Evolutionary conservation across 176 grass and related monocot species (phyloP).

Genomic region (Alloteropsis semialata): DNA sequence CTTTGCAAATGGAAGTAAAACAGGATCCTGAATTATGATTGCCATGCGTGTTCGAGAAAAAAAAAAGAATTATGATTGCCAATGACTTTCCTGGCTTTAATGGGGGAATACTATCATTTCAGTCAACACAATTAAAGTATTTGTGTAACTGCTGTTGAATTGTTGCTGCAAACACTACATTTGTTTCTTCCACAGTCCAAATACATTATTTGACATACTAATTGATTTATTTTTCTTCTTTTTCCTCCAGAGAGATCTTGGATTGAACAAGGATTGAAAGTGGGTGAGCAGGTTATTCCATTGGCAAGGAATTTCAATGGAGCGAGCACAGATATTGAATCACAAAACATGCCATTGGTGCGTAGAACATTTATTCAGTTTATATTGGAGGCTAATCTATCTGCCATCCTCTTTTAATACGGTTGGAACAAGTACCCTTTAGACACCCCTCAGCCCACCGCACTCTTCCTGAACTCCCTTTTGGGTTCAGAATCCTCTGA

Average conservation of each 20-base stretch:
- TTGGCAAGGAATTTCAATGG: conserved; percentile 96
- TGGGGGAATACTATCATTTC: conserved; percentile 9
- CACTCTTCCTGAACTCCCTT: not conserved
- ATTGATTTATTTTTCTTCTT: not conserved
- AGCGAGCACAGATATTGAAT: conserved; percentile 63
- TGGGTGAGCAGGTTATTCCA: conserved; percentile 93
- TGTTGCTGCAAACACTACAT: not conserved
- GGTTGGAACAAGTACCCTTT: not conserved
- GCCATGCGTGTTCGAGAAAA: no score
- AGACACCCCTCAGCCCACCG: no score
- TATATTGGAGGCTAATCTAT: not conserved
- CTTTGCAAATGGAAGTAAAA: not conserved
- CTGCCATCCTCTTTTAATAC: not conserved
- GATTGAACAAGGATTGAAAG: conserved; percentile 95
- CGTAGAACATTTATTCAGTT: not conserved
- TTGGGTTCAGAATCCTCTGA: not conserved
- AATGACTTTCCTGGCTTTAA: not conserved
- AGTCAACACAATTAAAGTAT: not conserved
- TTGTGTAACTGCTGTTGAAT: conserved; percentile 17
- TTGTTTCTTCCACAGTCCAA: not conserved
- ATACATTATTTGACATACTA: not conserved
- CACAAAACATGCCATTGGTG: conserved; percentile 52
- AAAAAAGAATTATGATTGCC: not conserved
- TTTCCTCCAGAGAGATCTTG: conserved; percentile 82
- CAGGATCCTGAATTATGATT: not conserved